These are phyloP conservation scores for Paraphoma chrysanthemicola DNA, from an alignment of 2,329 filamentous ascomycete genomes.

Conservation along the genomic window DNA sequence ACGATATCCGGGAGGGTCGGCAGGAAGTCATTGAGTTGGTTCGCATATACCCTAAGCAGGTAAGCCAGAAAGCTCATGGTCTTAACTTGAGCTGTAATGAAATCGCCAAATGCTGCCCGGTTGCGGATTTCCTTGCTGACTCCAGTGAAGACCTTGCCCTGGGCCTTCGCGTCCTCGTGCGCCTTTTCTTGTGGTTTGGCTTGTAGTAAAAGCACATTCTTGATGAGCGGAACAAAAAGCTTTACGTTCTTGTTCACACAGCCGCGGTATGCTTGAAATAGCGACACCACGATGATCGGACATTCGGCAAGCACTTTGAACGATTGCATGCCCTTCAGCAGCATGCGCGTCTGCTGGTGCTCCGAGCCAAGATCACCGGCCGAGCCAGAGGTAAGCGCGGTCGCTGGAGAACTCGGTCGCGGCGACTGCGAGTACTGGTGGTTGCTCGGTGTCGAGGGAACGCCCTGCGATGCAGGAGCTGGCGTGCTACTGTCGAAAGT, in stretches of 20 bases:
- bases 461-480: slow-evolving; percentile 56
- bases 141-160: slow-evolving; percentile 85
- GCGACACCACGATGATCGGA: slow-evolving; percentile 97
- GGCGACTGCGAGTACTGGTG: slow-evolving; percentile 82
- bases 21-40: slow-evolving; percentile 87
- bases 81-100: slow-evolving; percentile 97
- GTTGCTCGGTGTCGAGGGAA: slow-evolving; percentile 69
- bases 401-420: slow-evolving; percentile 86
- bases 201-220: slow-evolving; percentile 84
- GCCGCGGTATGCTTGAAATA: slow-evolving; percentile 89
- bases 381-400: slow-evolving; percentile 77
- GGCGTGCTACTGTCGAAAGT: slow-evolving; percentile 83
- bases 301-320: slow-evolving; percentile 99
- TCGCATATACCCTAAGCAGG: slow-evolving; percentile 83
- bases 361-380: slow-evolving; percentile 78
- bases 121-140: slow-evolving; percentile 95
- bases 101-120: slow-evolving; percentile 91
- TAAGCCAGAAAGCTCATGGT: slow-evolving; percentile 99
- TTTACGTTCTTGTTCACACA: slow-evolving; percentile 86
- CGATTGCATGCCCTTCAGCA: slow-evolving; percentile 95
- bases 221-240: slow-evolving; percentile 91
- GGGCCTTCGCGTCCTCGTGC: slow-evolving; percentile 81
- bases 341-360: slow-evolving; percentile 78
- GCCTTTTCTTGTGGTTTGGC: slow-evolving; percentile 93
- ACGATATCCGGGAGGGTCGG: slow-evolving; percentile 86